Evolutionary conservation across 2,329 filamentous ascomycete genomes (phyloP).

Genomic region (Corynespora cassiicola): DNA sequence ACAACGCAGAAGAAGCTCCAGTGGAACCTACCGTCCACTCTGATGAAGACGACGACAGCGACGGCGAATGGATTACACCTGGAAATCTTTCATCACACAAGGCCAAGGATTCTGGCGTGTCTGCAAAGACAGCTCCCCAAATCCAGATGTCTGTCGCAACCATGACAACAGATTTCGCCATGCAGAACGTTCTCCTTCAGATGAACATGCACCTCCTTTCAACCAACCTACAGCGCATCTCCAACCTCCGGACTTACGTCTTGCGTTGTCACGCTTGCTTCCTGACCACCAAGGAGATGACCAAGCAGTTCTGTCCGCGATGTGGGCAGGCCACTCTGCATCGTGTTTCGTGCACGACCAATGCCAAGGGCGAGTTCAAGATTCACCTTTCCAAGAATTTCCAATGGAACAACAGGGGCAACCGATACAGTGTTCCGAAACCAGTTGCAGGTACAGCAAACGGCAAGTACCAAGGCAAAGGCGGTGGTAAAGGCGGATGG

Average conservation of each 20-base stretch:
- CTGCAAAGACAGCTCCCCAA: slow-evolving; percentile 55
- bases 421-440: slow-evolving; percentile 92
- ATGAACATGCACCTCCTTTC: slow-evolving; percentile 94
- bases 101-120: slow-evolving; percentile 63
- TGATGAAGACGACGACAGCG: slow-evolving; percentile 50
- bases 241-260: slow-evolving; percentile 84
- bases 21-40: slow-evolving; percentile 20
- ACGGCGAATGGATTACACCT: slow-evolving; percentile 89
- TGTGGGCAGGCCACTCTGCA: slow-evolving; percentile 90
- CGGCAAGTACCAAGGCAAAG: slow-evolving; percentile 71
- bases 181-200: slow-evolving; percentile 95
- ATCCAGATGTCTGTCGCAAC: slow-evolving; percentile 83
- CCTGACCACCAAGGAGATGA: slow-evolving; percentile 80
- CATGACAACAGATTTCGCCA: slow-evolving; percentile 93
- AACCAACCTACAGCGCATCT: slow-evolving; percentile 78
- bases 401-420: slow-evolving; percentile 93
- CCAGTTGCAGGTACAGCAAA: slow-evolving; percentile 81
- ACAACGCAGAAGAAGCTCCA: slow-evolving; percentile 10
- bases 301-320: slow-evolving; percentile 87
- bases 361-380: slow-evolving; percentile 78
- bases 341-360: slow-evolving; percentile 84
- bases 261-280: slow-evolving; percentile 86
- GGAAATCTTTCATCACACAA: slow-evolving; percentile 88
- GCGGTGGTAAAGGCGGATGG: slow-evolving; percentile 87
- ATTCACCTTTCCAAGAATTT: slow-evolving; percentile 93